phyloP scores from a whole-genome alignment of 371 early-diverging fungal species.

The Synchytrium microbalum region DNA sequence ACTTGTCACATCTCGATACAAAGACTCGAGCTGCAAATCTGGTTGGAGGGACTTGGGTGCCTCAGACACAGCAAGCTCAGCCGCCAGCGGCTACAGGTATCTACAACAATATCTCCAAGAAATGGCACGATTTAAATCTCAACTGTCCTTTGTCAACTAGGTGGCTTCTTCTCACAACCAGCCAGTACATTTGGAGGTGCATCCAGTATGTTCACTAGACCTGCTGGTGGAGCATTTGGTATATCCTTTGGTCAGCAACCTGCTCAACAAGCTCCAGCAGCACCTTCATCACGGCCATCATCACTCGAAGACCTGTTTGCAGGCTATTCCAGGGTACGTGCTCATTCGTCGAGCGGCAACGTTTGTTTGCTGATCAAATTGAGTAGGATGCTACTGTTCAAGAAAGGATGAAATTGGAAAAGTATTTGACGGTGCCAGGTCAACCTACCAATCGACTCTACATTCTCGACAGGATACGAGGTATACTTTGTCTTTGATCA shows the following conservation, averaged over 20 bases:
- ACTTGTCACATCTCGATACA: constrained; percentile 6
- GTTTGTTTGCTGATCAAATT: not conserved
- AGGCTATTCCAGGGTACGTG: not conserved
- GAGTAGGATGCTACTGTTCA: constrained; percentile 19
- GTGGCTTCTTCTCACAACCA: not conserved
- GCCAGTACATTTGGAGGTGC: not conserved
- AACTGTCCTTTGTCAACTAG: not conserved
- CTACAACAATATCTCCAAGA: not conserved
- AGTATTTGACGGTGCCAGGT: constrained; percentile 20
- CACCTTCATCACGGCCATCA: not conserved
- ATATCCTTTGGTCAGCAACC: not conserved
- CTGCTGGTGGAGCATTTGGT: not conserved
- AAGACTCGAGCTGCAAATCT: constrained; percentile 15
- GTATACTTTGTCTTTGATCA: constrained; percentile 11
- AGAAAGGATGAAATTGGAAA: constrained; percentile 27
- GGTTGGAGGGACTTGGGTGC: not conserved
- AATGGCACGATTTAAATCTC: no score
- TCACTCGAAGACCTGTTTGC: not conserved
- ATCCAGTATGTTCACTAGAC: not conserved
- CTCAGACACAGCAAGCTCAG: not conserved
- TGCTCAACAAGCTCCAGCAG: not conserved
- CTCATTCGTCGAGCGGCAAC: no score
- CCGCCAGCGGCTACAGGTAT: not conserved
- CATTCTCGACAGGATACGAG: constrained; percentile 26
- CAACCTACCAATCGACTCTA: constrained; percentile 15